Evolutionary conservation across 2,329 filamentous ascomycete genomes (phyloP), one percentile per base, ranked within the genome.

Genomic region (Sclerotinia nivalis): DNA sequence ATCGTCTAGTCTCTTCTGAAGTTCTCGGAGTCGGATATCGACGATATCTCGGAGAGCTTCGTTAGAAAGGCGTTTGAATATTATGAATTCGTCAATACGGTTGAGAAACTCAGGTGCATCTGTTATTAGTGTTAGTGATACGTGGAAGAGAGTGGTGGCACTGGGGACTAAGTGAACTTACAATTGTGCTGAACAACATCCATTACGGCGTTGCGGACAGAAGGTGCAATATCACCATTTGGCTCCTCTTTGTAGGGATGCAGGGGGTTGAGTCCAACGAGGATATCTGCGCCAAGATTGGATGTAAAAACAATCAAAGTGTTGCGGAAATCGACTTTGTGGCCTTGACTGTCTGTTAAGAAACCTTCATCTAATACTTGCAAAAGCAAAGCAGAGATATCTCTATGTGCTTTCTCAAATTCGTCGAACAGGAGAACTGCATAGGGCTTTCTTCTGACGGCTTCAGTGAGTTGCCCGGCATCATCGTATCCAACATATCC

Each of bases 401-500:
- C 96, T 68, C 93, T 90, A 78, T 98, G 96, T 0, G 95, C 96
- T 79, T 99, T 98, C 79, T 99, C 96, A 75, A 97, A 98, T 79
- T 98, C 96, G 79, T 99, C 96, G 75, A 99, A 97, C 1, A 99
- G 85, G 0, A 99, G 85, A 0, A 99, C 93, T 0, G 95, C 94
- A 75, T 98, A 98, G 0, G 96, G 96, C 80, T 98, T 98, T 71
- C 96, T 88, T 69, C 96, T 88, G 4, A 99, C 93, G 6, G 95
- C 94, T 81, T 99, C 96, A 0, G 96, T 98, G 15, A 99, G 86
- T 80, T 98, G 96, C 0, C 96, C 96, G 5, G 95, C 94, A 77
- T 98, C 96, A 60, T 99, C 96, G 78, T 98, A 98, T 13, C 96
- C 96, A 37, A 98, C 92, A 77, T 98, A 98, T 31, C 95, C 95